A percentile compares a stretch with the other conserved stretches of the same genome.
phyloP scores from a whole-genome alignment of 1,284 basidiomycete species.

The Malassezia equina region DNA sequence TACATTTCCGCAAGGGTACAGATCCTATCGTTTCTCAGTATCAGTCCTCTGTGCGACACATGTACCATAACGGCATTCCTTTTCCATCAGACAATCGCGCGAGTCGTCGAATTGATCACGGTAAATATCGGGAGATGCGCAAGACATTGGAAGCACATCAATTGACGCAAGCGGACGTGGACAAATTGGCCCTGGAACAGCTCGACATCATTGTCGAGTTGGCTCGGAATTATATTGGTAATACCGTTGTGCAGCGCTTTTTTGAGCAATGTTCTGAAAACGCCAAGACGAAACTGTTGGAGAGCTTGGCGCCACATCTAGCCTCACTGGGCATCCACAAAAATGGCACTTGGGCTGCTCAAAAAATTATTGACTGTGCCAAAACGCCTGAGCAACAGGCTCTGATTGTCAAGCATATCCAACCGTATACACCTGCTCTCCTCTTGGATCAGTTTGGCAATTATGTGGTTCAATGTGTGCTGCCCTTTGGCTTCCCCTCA shows the following conservation, averaged over 20 bases:
- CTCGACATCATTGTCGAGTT: slow-evolving; percentile 72
- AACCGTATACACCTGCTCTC: slow-evolving; percentile 83
- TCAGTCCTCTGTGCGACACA: slow-evolving; percentile 60
- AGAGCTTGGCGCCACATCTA: slow-evolving; percentile 82
- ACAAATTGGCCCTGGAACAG: slow-evolving; percentile 76
- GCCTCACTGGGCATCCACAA: slow-evolving; percentile 98
- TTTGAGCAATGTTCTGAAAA: slow-evolving; percentile 76
- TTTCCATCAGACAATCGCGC: slow-evolving; percentile 29
- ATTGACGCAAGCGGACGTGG: slow-evolving; percentile 75
- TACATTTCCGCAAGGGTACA: slow-evolving; percentile 64
- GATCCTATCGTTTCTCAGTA: slow-evolving; percentile 21
- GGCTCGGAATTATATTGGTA: slow-evolving; percentile 96
- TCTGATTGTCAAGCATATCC: slow-evolving; percentile 72
- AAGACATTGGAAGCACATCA: slow-evolving; percentile 75
- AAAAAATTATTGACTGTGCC: slow-evolving; percentile 79
- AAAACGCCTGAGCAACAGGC: slow-evolving; percentile 75
- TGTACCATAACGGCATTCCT: slow-evolving; percentile 39
- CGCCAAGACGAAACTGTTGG: slow-evolving; percentile 77
- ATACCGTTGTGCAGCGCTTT: slow-evolving; percentile 92
- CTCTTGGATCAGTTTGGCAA: slow-evolving; percentile 94
- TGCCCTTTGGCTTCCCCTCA: slow-evolving; percentile 76
- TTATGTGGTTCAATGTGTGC: slow-evolving; percentile 90
- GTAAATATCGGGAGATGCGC: slow-evolving; percentile 85
- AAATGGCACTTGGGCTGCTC: slow-evolving; percentile 98
- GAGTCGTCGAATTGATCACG: slow-evolving; percentile 69